A percentile compares a stretch with the other conserved stretches of the same genome.
Evolutionary conservation across 2,329 filamentous ascomycete genomes (phyloP).

Genomic region (Nothophaeocryptopus gaeumannii): DNA sequence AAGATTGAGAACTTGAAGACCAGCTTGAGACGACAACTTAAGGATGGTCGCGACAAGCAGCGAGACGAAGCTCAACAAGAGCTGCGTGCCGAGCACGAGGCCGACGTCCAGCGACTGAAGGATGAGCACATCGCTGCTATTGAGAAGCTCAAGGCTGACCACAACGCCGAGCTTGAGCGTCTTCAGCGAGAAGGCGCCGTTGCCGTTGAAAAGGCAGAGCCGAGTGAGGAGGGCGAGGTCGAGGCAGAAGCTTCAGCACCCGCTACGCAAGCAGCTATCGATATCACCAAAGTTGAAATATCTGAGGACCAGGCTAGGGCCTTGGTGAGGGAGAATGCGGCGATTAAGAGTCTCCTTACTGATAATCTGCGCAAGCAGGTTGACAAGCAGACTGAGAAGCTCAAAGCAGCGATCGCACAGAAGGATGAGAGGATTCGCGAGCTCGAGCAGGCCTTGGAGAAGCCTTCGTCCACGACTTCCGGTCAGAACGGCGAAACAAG

Average conservation of each 20-base stretch:
- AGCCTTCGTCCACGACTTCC: slow-evolving; percentile 3
- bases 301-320: slow-evolving; percentile 51
- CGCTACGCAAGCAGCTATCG: slow-evolving; percentile 27
- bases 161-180: slow-evolving; percentile 38
- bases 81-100: slow-evolving; percentile 43
- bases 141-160: slow-evolving; percentile 37
- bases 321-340: slow-evolving; percentile 50
- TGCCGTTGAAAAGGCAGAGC: slow-evolving; percentile 37
- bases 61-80: slow-evolving; percentile 39
- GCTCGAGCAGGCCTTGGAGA: slow-evolving; percentile 21
- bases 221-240: slow-evolving; percentile 36
- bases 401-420: slow-evolving; percentile 33
- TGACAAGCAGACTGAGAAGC: slow-evolving; percentile 39
- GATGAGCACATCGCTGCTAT: slow-evolving; percentile 47
- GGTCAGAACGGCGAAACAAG: slow-evolving; percentile 1
- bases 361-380: slow-evolving; percentile 58
- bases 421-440: slow-evolving; percentile 33
- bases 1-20: slow-evolving; percentile 69
- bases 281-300: slow-evolving; percentile 36
- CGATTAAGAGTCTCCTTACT: slow-evolving; percentile 49
- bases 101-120: slow-evolving; percentile 49
- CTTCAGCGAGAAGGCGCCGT: slow-evolving; percentile 36
- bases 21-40: slow-evolving; percentile 65
- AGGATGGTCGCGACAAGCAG: slow-evolving; percentile 40
- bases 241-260: slow-evolving; percentile 35